Evolutionary conservation across 495 filamentous ascomycete genomes (phyloP).

Genomic region (Penicillium cosmopolitanum): DNA sequence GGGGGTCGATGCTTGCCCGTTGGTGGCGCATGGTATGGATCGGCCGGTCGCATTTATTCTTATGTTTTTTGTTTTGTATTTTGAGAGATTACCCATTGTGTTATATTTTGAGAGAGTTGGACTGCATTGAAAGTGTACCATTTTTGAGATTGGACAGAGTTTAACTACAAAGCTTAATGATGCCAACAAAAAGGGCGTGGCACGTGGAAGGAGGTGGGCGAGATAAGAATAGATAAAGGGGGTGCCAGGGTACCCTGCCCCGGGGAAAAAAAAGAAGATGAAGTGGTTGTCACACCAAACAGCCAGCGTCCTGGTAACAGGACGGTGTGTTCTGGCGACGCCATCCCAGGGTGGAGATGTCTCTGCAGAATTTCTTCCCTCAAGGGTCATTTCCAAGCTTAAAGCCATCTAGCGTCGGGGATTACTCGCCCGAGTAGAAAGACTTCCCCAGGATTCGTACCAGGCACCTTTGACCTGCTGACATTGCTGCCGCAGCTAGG

Average conservation of each 20-base stretch:
- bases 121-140: too few species aligned
- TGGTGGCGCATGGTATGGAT: background rate
- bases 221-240: too few species aligned
- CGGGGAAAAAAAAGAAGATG: slow-evolving; percentile 14
- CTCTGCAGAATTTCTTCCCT: slow-evolving; percentile 71
- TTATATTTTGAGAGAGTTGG: too few species aligned
- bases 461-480: slow-evolving; percentile 57
- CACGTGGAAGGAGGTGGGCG: too few species aligned
- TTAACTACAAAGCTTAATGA: background rate
- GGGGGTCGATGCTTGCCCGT: background rate
- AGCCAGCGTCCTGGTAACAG: slow-evolving; percentile 48
- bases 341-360: slow-evolving; percentile 62
- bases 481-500: slow-evolving; percentile 44
- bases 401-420: slow-evolving; percentile 58
- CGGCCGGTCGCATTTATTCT: background rate
- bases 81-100: background rate
- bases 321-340: slow-evolving; percentile 61
- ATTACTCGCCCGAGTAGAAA: slow-evolving; percentile 64
- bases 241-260: too few species aligned
- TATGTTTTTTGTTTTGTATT: background rate
- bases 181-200: background rate
- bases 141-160: background rate
- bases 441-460: slow-evolving; percentile 64
- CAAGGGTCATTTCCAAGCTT: slow-evolving; percentile 65
- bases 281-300: slow-evolving; percentile 44